Evolutionary conservation across 2,329 filamentous ascomycete species (phyloP).

Genomic region (Microdochium bolleyi): DNA sequence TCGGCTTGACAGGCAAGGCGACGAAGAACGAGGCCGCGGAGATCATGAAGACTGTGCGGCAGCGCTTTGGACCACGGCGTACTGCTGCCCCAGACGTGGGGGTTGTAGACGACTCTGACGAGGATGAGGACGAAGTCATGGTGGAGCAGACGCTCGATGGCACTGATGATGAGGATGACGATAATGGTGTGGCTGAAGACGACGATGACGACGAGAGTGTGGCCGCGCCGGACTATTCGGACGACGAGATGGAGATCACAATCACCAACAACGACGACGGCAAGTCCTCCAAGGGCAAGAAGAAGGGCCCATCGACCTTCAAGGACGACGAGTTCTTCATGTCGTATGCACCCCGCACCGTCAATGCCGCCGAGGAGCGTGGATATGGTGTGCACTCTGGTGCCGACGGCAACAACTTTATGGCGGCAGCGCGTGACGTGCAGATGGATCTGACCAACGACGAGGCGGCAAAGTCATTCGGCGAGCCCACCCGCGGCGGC

Average conservation of each 20-base stretch:
- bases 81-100: conserved; percentile 16
- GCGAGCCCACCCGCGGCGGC: conserved; percentile 57
- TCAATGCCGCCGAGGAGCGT: conserved; percentile 78
- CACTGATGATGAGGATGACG: conserved; percentile 25
- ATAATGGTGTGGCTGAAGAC: conserved; percentile 24
- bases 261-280: conserved; percentile 48
- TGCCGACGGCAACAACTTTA: conserved; percentile 67
- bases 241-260: conserved; percentile 64
- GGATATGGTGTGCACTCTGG: conserved; percentile 91
- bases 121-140: conserved; percentile 3
- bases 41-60: conserved; percentile 65
- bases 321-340: conserved; percentile 90
- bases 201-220: conserved; percentile 45
- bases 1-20: conserved; percentile 64
- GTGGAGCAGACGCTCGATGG: conserved; percentile 1
- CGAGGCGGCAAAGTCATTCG: conserved; percentile 73
- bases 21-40: conserved; percentile 59
- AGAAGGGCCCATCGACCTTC: conserved; percentile 55
- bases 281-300: conserved; percentile 29
- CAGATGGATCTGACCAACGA: conserved; percentile 93
- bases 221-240: conserved; percentile 37
- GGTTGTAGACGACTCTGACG: conserved; percentile 12
- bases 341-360: conserved; percentile 80
- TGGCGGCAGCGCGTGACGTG: conserved; percentile 75
- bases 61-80: conserved; percentile 56